Evolutionary conservation across 2,329 filamentous ascomycete species (phyloP), one percentile per base, ranked within the genome.

Genomic region (Plenodomus biglobosus): DNA sequence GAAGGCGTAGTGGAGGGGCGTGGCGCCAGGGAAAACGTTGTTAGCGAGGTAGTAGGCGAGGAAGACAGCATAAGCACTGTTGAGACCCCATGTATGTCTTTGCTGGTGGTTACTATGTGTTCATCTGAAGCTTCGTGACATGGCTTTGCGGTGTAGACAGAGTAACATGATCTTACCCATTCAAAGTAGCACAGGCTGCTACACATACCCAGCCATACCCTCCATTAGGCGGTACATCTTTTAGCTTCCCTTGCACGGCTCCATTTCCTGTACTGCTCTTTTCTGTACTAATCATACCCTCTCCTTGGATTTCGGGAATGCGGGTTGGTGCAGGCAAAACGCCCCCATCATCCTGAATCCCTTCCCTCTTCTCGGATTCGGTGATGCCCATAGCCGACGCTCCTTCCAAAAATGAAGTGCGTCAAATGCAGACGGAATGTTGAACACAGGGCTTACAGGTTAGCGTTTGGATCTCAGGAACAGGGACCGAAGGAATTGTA

Each of bases 11-110:
- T 85, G 79, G 1, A 92, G 78, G 2, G 80, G 73, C 0, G 81
- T 83, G 2, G 86, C 81, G 13, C 80, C 82, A 0, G 83, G 79
- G 54, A 87, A 90, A 18, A 78, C 76, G 43, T 84, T 75, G 40
- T 80, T 80, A 16, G 78, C 75, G 46, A 92, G 80, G 74, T 92
- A 94, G 52, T 67, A 58, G 15, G 90, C 85, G 13, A 92, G 82
- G 55, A 87, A 90, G 48, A 90, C 85, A 66, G 87, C 88, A 74
- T 81, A 88, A 1, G 80, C 78, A 46, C 80, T 83, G 66, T 90
- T 90, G 52, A 90, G 73, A 7, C 87, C 87, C 87, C 87, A 90
- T 1, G 86, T 89, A 64, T 90, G 86, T 7, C 27, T 39, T 3
- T 15, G 18, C 11, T 8, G 6, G 15, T 39, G 38, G 27, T 32